phyloP scores from a whole-genome alignment of 1,139 yeast genomes.

The Saccharomyces hybrid region DNA sequence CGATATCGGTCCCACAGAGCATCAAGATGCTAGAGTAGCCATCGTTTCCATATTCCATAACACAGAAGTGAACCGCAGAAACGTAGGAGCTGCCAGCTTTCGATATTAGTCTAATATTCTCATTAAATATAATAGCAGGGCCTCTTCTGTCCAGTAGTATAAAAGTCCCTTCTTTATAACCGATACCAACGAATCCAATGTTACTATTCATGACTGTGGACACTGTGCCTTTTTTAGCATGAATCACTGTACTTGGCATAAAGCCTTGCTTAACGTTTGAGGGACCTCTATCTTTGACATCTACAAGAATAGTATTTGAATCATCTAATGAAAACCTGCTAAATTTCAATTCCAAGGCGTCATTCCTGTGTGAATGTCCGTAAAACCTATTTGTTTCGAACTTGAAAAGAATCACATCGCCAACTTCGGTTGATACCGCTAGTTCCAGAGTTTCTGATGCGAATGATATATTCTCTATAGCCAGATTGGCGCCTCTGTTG shows the following conservation, averaged over 20 bases:
- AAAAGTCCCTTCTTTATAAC: slow-evolving; percentile 67
- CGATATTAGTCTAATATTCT: slow-evolving; percentile 28
- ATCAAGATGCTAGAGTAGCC: slow-evolving; percentile 66
- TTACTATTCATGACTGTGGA: slow-evolving; percentile 61
- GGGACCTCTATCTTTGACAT: slow-evolving; percentile 36
- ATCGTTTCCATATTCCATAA: slow-evolving; percentile 53
- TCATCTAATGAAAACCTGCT: slow-evolving; percentile 29
- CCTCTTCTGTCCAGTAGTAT: slow-evolving; percentile 77
- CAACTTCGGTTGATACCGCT: slow-evolving; percentile 51
- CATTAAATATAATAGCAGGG: slow-evolving; percentile 65
- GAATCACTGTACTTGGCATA: slow-evolving; percentile 54
- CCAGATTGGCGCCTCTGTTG: slow-evolving; percentile 37
- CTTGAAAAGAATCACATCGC: slow-evolving; percentile 69
- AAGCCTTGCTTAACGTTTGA: slow-evolving; percentile 51
- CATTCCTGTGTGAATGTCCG: slow-evolving; percentile 29
- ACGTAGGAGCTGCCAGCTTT: slow-evolving; percentile 33
- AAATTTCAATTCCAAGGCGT: slow-evolving; percentile 27
- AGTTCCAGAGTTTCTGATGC: slow-evolving; percentile 70
- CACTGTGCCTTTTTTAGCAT: slow-evolving; percentile 40
- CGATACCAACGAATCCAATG: slow-evolving; percentile 80
- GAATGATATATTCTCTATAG: slow-evolving; percentile 56
- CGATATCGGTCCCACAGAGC: slow-evolving; percentile 71
- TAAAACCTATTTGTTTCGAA: slow-evolving; percentile 50
- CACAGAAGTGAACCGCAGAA: slow-evolving; percentile 64
- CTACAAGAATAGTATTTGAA: slow-evolving; percentile 26